Evolutionary conservation across 176 grass and related monocot species (phyloP).

Genomic region (Oryza glaberrima): DNA sequence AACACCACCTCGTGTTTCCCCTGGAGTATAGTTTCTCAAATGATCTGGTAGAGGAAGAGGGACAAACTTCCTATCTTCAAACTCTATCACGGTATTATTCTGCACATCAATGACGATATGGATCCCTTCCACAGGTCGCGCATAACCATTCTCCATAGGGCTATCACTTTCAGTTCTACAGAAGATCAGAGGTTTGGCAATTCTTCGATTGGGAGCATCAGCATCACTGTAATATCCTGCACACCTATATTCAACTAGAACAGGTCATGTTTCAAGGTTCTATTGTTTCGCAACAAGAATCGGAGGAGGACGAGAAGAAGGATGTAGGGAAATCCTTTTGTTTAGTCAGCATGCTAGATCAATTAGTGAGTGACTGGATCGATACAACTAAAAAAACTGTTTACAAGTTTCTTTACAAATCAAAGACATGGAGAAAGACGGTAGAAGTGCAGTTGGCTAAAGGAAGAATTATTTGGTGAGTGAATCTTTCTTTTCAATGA

Average conservation of each 20-base stretch:
- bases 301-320: too few species aligned
- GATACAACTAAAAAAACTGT: too few species aligned
- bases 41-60: constrained; percentile 88
- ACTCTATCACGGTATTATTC: constrained; percentile 82
- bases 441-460: too few species aligned
- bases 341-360: too few species aligned
- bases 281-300: not conserved
- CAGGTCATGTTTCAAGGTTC: not conserved
- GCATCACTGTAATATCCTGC: constrained; percentile 80
- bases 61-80: constrained; percentile 95
- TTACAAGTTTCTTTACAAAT: too few species aligned
- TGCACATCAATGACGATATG: constrained; percentile 91
- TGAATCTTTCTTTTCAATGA: too few species aligned
- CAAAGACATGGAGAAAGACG: too few species aligned
- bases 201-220: constrained; percentile 84
- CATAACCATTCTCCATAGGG: constrained; percentile 98
- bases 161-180: constrained; percentile 85
- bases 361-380: too few species aligned
- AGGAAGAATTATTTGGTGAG: too few species aligned
- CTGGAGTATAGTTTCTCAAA: constrained; percentile 93
- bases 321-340: too few species aligned
- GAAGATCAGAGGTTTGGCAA: constrained; percentile 94
- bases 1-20: constrained; percentile 89
- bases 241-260: constrained; percentile 58
- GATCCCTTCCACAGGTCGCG: constrained; percentile 94